Base-by-base conservation (phyloP, 371 early-diverging fungal genomes). In the Circinella umbellata region DNA sequence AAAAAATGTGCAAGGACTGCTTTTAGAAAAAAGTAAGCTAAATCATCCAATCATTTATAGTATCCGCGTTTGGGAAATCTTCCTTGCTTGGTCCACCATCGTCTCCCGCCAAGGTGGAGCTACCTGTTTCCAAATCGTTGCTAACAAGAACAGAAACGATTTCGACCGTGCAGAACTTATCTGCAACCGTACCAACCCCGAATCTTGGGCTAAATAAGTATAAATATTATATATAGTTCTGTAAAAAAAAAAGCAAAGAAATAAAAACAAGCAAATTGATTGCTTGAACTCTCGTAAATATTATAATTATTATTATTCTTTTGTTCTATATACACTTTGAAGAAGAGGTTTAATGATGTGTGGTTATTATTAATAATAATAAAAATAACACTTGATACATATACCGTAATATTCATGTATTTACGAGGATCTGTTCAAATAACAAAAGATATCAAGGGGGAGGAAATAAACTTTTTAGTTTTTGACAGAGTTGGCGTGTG, bases 81-180 rank as follows among this genome's bases (percentile, higher is more conserved):
- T 98, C 93, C 91, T 98, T 72, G 93, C 96, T 64, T 98, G 96
- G 95, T 95, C 96, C 55, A 89, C 92, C 73, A 96, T 98, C 76
- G 87, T 95, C 69, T 90, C 97, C 48, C 92, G 97, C 74, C 99
- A 98, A 86, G 98, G 98, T 14, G 89, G 92, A 73, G 95, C 98
- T 11, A 97, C 98, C 57, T 94, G 94, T 85, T 98, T 93, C 93
- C 97, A 96, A 87, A 92, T 98, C 73, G 86, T 92, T 64, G 91
- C 92, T 66, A 95, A 96, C 93, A 98, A 98, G 92, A 98, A 98
- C 91, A 79, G 91, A 80, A 98, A 97, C 84, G 86, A 90, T 42
- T 94, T 94, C 80, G 96, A 98, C 78, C 92, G 98, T 73, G 83
- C 89, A 57, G 76, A 73, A 34, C 77, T 92, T 34, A 83, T 92